Base-by-base conservation (phyloP, 1,284 basidiomycete genomes). In the Baeospora myosura region DNA sequence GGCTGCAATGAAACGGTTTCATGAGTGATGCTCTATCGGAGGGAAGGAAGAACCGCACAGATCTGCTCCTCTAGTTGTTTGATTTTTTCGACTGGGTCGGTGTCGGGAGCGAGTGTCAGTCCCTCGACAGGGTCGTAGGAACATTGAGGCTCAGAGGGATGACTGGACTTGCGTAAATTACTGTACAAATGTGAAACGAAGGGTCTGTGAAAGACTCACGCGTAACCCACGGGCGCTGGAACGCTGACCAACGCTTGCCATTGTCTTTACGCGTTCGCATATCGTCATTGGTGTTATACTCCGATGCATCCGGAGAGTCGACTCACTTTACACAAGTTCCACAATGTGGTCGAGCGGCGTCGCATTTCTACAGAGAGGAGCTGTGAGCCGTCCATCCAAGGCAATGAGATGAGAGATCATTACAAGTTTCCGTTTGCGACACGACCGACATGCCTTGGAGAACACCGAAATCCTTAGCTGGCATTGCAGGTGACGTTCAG, bases 51-150 rank as follows among this genome's bases (percentile, higher is more conserved):
- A 38, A 29, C 58, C 70, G 52, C 56, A 86, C 86, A 67, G 50
- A 89, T 78, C 65, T 88, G 76, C 42, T 78, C 76, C 59, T 89
- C 87, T n/a, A 89, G 65, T 40, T 78, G 66, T 48, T 72, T 72
- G 47, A 89, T 86, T 58, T 78, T 84, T 46, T 87, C 82, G 8
- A 74, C 52, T 12, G 85, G 83, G 59, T 88, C 81, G 14, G 75
- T 74, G 45, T 87, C 81, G 40, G 83, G 75, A 18, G 82, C 77
- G 26, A 88, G 72, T 10, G 76, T 70, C 29, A 88, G 61, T 12
- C 86, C 86, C 56, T 89, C 87, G 12, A 88, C 78, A 2, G 86
- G 87, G 60, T 89, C 86, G 56, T 89, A 89, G 5, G 75, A 76
- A 54, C 86, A 89, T 54, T 81, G 79, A 2, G 86, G 86, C 58